Evolutionary conservation across 139 green algal species (phyloP), one percentile per base, ranked within the genome.

Genomic region (Eudorina sp.): DNA sequence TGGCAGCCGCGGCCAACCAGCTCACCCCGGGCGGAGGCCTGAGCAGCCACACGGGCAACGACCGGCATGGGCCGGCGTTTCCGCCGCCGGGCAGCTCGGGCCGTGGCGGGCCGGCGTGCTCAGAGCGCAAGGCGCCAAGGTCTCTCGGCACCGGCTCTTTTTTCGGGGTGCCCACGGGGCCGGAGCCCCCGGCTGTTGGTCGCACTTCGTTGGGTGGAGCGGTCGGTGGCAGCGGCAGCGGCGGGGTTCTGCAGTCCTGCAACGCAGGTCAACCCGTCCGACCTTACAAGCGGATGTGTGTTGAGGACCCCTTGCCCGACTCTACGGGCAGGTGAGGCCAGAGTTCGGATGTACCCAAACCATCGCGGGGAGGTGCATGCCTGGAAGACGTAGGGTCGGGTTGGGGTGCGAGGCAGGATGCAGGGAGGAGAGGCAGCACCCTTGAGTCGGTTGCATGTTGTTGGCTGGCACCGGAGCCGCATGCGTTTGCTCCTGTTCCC

Each of bases 121-220:
- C 76, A 23, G 76, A 55, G 31, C 76, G 77, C 36, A 84, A 73
- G 53, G 77, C 16, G n/a, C 77, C 77, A 29, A 41, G n/a, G 38
- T 5, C 55, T 0, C 3, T 84, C 1, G 53, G 21, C 13, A n/a
- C 77, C 6, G 40, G 36, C 55, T 8, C 46, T 25, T 84, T 84
- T 21, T 84, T 84, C 55, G 53, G 51, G 25, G 45, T 36, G 77
- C 5, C 8, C 16, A 38, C 0, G 34, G 53, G 36, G 29, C 13
- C 55, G 51, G 75, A 41, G 46, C n/a, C 75, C 0, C 38, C 51
- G 34, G 34, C 25, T n/a, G n/a, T n/a, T n/a, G n/a, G n/a, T n/a
- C n/a, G n/a, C n/a, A n/a, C n/a, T n/a, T n/a, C n/a, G n/a, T n/a
- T n/a, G n/a, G n/a, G n/a, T n/a, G n/a, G n/a, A n/a, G n/a, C n/a